A percentile compares a stretch with the other conserved stretches of the same genome.
Conservation (phyloP, 176 grass and related monocot genomes). For the Aegilops sharonensis region DNA sequence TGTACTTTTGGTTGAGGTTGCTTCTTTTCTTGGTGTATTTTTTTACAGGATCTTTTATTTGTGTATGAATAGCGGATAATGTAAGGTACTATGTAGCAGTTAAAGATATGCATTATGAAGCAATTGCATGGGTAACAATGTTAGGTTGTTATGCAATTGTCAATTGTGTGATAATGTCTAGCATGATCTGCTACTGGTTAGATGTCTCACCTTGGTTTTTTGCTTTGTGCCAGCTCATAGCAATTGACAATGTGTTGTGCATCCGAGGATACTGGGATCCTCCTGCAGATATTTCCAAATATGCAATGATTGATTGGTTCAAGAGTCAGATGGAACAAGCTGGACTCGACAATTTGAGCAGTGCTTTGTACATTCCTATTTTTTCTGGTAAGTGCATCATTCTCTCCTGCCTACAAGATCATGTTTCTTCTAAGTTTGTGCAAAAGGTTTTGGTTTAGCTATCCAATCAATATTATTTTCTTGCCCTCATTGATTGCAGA, state of each 20-base stretch:
- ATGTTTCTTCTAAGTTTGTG: neutral
- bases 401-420: neutral
- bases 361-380: conserved; percentile 65
- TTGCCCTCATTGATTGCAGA: neutral
- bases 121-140: neutral
- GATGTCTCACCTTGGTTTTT: conserved; percentile 7
- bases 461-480: neutral
- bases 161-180: neutral
- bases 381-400: conserved; percentile 34
- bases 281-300: conserved; percentile 57
- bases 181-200: neutral
- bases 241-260: conserved; percentile 53
- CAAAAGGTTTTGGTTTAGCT: neutral
- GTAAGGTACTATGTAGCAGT: neutral
- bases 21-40: neutral
- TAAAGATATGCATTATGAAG: neutral
- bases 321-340: conserved; percentile 57
- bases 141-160: neutral
- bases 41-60: neutral
- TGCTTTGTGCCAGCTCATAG: conserved; percentile 60
- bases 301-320: conserved; percentile 65
- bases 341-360: conserved; percentile 54
- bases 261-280: conserved; percentile 86
- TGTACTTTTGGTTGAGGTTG: neutral
- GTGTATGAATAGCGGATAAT: neutral